These are phyloP conservation scores for Friedmanniomyces simplex DNA, from an alignment of 495 filamentous ascomycete species.

Conservation along the genomic window DNA sequence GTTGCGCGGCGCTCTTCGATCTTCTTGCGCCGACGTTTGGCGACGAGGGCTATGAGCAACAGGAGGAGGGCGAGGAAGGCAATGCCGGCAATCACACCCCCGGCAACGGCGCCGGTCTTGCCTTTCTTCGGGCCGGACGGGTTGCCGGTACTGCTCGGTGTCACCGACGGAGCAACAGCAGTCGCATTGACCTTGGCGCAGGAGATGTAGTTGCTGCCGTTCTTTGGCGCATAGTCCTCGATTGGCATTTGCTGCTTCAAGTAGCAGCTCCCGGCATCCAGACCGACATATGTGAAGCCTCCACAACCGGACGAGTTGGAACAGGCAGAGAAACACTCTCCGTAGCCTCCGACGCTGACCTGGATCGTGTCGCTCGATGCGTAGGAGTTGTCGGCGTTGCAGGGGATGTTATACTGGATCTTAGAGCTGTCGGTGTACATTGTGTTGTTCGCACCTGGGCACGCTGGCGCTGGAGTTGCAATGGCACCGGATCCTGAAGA, in stretches of 20 bases:
- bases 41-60: constrained; percentile 11
- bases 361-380: not conserved
- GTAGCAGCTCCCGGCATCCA: constrained; percentile 4
- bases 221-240: not conserved
- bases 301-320: constrained; percentile 5
- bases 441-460: constrained; percentile 8
- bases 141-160: not conserved
- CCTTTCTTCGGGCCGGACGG: not conserved
- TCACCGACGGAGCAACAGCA: constrained; percentile 5
- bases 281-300: constrained; percentile 15
- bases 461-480: constrained; percentile 3
- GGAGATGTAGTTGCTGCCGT: constrained; percentile 9
- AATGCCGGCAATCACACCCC: constrained; percentile 27
- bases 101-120: constrained; percentile 23
- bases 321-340: constrained; percentile 16
- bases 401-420: constrained; percentile 11
- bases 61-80: constrained; percentile 18
- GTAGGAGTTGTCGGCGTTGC: constrained; percentile 13
- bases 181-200: constrained; percentile 10
- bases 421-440: constrained; percentile 10
- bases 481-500: not conserved
- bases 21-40: constrained; percentile 12
- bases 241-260: constrained; percentile 7
- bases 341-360: constrained; percentile 11
- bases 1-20: constrained; percentile 15